Evolutionary conservation across 495 filamentous ascomycete species (phyloP).

Genomic region (Podospora pseudopauciseta): DNA sequence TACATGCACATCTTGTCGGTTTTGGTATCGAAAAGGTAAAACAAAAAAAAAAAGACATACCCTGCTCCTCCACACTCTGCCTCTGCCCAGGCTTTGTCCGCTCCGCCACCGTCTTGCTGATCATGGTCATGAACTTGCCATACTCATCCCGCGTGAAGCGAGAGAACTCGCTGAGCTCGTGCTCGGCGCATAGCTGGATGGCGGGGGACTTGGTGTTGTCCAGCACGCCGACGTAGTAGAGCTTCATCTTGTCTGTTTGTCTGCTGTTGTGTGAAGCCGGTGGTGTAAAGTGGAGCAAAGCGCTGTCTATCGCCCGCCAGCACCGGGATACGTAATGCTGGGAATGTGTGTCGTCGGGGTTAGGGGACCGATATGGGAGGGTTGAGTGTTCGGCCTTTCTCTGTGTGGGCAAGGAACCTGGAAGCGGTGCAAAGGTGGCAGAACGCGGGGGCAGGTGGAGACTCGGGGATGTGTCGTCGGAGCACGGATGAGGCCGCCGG

Average conservation of each 20-base stretch:
- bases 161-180: conserved; percentile 75
- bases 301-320: background rate
- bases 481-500: conserved; percentile 1
- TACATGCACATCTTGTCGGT: background rate
- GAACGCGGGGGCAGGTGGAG: background rate
- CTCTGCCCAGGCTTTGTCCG: conserved; percentile 80
- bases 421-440: background rate
- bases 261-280: background rate
- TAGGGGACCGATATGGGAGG: background rate
- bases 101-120: conserved; percentile 71
- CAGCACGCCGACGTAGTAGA: conserved; percentile 84
- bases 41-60: conserved; percentile 35
- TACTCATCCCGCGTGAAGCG: conserved; percentile 71
- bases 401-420: background rate
- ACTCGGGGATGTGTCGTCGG: background rate
- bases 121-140: conserved; percentile 66
- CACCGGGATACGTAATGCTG: background rate
- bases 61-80: conserved; percentile 88
- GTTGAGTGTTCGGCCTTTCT: background rate
- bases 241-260: conserved; percentile 69
- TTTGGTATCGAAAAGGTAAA: background rate
- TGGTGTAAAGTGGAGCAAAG: background rate
- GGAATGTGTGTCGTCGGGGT: background rate
- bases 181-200: conserved; percentile 74
- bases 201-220: conserved; percentile 58